These are phyloP conservation scores for Hypomyces perniciosus DNA, from an alignment of 2,329 filamentous ascomycete genomes.

Conservation along the genomic window DNA sequence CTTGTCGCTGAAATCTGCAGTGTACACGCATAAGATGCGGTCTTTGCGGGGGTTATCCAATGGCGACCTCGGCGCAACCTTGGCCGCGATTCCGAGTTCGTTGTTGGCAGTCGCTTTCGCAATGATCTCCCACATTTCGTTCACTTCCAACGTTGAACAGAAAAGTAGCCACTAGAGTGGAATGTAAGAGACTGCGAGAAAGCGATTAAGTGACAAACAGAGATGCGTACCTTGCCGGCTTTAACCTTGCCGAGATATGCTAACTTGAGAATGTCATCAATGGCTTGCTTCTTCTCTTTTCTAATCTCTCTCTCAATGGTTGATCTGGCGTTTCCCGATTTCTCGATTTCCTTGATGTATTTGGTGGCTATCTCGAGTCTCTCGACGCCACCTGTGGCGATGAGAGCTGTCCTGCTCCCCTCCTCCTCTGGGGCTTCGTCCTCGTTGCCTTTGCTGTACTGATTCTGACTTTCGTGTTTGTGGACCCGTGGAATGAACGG, in stretches of 20 bases:
- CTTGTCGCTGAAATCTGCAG: constrained; percentile 63
- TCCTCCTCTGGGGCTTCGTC: constrained; percentile 43
- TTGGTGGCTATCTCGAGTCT: constrained; percentile 39
- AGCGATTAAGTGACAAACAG: background rate
- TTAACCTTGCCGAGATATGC: constrained; percentile 54
- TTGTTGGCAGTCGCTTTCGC: constrained; percentile 62
- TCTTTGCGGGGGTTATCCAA: constrained; percentile 33
- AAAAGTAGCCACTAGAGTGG: constrained; percentile 71
- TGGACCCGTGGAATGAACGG: constrained; percentile 43
- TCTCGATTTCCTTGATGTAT: constrained; percentile 45
- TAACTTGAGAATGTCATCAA: constrained; percentile 52
- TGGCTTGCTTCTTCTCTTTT: constrained; percentile 42
- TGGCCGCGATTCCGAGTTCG: constrained; percentile 65
- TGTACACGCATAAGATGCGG: constrained; percentile 72
- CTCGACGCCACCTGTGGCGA: constrained; percentile 48
- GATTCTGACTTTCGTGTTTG: constrained; percentile 28
- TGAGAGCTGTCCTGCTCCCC: constrained; percentile 39
- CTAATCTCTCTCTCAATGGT: constrained; percentile 42
- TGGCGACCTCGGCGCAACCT: constrained; percentile 56
- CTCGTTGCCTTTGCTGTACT: constrained; percentile 38
- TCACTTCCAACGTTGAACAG: constrained; percentile 45
- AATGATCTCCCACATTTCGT: constrained; percentile 60
- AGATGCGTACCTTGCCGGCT: constrained; percentile 54
- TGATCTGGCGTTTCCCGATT: constrained; percentile 26
- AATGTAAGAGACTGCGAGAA: background rate